A percentile compares a stretch with the other conserved stretches of the same genome.
Evolutionary conservation across 2,329 filamentous ascomycete species (phyloP).

Genomic region (Aspergillus sp.): DNA sequence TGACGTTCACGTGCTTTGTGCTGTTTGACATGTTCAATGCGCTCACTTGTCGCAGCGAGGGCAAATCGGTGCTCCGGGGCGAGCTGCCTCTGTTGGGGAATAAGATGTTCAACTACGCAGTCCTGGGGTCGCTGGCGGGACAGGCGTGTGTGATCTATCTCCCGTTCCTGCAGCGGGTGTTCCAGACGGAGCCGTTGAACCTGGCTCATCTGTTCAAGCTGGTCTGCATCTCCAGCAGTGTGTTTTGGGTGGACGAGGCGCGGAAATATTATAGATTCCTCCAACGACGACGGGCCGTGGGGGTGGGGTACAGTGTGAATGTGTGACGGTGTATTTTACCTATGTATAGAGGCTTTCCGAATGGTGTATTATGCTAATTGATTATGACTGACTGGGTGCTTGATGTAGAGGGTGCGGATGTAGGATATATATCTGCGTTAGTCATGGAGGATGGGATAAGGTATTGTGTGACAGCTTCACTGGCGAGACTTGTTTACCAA

Average conservation of each 20-base stretch:
- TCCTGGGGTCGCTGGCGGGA: constrained; percentile 77
- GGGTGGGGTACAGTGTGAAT: constrained; percentile 42
- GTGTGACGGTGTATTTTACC: constrained; percentile 23
- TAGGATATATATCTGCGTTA: too few relatives aligned
- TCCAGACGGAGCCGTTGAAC: constrained; percentile 86
- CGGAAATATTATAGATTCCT: constrained; percentile 65
- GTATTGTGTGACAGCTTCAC: too few relatives aligned
- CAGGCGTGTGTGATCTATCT: constrained; percentile 93
- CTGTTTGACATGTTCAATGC: constrained; percentile 99
- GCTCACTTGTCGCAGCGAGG: constrained; percentile 84
- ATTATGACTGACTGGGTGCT: background rate
- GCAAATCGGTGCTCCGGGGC: constrained; percentile 82
- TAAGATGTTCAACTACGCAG: constrained; percentile 94
- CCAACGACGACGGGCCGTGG: constrained; percentile 31
- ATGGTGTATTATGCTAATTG: too few relatives aligned
- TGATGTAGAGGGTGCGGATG: background rate
- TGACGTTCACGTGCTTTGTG: constrained; percentile 99
- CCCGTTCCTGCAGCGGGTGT: constrained; percentile 87
- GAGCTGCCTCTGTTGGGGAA: constrained; percentile 83
- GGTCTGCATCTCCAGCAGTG: constrained; percentile 74
- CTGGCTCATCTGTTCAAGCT: constrained; percentile 72
- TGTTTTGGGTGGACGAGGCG: constrained; percentile 92
- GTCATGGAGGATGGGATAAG: too few relatives aligned
- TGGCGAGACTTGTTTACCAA: too few relatives aligned
- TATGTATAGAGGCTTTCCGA: constrained; percentile 8